Base-by-base conservation (phyloP, 2,329 filamentous ascomycete genomes). In the Ophiocordyceps camponoti-leonardi region DNA sequence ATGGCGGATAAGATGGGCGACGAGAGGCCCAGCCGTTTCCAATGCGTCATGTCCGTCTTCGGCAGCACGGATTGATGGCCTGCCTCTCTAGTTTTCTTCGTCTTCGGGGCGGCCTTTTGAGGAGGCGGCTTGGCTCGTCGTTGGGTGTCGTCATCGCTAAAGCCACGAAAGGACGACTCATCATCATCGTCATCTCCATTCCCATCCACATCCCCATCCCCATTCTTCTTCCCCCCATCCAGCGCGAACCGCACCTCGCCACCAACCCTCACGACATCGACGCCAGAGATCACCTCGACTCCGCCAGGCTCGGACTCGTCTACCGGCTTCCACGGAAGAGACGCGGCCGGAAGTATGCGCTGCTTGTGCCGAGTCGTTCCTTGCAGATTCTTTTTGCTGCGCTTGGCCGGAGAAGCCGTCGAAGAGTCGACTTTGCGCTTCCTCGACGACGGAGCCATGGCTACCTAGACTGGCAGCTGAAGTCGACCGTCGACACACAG, bases 251-350 rank as follows among this genome's bases (percentile, higher is more conserved):
- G 67, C 26, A 81, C 62, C 6, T 66, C 70, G 45, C 70, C 65
- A 8, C 77, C 78, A 28, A 81, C 71, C 49, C 73, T 76, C 40
- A 94, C 68, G n/a, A 98, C 72, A 28, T 94, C 84, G 1, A 98
- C 85, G 44, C 85, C 86, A 16, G 94, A 85, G 42, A 96, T 81
- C 56, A 96, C 88, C 56, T 98, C 87, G 2, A 98, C 66, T 0
- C 85, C 87, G 54, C 81, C 93, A 61, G 98, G 95, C 51, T 93
- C 87, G 51, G 12, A 14, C 13, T 93, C 87, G n/a, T 85, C 85
- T 64, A 95, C 86, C 42, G 90, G 79, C 53, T 73, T 67, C 77
- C 77, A 81, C 58, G 64, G 60, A 41, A 81, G 61, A 1, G 69
- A 62, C 50, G 69, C 61, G 28, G 68, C 61, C 41, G 67, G 63